These are phyloP conservation scores for Wickerhamiella azyma DNA, from an alignment of 805 yeast genomes.

Conservation along the genomic window DNA sequence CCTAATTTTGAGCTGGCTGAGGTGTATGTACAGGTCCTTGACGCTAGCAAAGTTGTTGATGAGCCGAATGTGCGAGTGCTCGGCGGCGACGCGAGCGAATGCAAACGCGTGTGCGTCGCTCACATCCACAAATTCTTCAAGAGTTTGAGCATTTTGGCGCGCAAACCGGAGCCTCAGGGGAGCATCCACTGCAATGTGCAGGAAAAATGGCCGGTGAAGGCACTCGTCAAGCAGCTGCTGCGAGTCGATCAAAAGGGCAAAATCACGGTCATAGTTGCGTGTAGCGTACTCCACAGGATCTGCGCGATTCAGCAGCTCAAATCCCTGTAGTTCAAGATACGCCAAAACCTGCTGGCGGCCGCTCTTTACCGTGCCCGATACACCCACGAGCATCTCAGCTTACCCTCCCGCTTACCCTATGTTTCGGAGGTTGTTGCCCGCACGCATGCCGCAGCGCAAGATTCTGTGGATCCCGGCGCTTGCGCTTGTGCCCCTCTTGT, in stretches of 20 bases:
- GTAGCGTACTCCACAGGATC: conserved; percentile 47
- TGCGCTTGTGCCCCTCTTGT: neutral
- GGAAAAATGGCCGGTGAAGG: conserved; percentile 65
- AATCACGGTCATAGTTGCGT: conserved; percentile 46
- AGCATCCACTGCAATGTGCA: conserved; percentile 68
- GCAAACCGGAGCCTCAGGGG: conserved; percentile 38
- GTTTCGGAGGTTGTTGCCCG: neutral
- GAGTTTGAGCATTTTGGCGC: conserved; percentile 11
- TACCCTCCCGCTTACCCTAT: neutral
- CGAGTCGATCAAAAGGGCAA: conserved; percentile 40
- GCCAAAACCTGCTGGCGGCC: conserved; percentile 54
- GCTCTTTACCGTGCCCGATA: conserved; percentile 54
- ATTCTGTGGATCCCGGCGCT: neutral
- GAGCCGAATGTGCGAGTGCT: conserved; percentile 40
- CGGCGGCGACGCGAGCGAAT: conserved; percentile 21
- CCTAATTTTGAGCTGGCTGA: conserved; percentile 31
- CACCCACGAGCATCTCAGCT: conserved; percentile 51
- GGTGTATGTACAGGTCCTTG: conserved; percentile 27
- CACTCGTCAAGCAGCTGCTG: conserved; percentile 33
- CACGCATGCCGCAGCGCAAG: conserved; percentile 5
- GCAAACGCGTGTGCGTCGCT: conserved; percentile 25
- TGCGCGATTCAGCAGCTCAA: conserved; percentile 25
- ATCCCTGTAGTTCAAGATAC: conserved; percentile 44
- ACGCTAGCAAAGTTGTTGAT: conserved; percentile 35
- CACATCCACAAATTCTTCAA: conserved; percentile 28